Evolutionary conservation across 2,329 filamentous ascomycete genomes (phyloP).

Genomic region (Orbilia ellipsospora): DNA sequence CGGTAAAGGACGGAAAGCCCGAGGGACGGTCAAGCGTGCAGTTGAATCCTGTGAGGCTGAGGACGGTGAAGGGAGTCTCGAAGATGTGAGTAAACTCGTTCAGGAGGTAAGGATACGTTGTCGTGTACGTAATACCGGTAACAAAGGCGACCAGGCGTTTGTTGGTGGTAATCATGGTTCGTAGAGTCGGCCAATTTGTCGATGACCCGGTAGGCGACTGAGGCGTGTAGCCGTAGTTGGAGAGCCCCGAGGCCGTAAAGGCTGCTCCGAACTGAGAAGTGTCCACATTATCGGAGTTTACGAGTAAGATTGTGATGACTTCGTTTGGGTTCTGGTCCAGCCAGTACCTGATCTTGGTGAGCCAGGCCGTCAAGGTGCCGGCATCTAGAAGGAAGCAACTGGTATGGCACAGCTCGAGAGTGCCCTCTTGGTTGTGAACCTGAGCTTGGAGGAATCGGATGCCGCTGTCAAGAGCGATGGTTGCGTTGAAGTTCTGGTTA

Average conservation of each 20-base stretch:
- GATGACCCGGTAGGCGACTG: conserved; percentile 62
- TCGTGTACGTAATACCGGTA: conserved; percentile 66
- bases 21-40: conserved; percentile 77
- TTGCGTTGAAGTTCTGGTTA: conserved; percentile 80
- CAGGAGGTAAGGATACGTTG: conserved; percentile 70
- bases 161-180: conserved; percentile 72
- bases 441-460: conserved; percentile 78
- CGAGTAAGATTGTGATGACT: conserved; percentile 78
- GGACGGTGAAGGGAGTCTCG: conserved; percentile 77
- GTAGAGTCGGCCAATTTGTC: conserved; percentile 76
- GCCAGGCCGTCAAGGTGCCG: conserved; percentile 73
- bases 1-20: conserved; percentile 62
- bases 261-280: conserved; percentile 68
- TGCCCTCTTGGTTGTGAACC: conserved; percentile 72
- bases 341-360: conserved; percentile 74
- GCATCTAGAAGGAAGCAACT: conserved; percentile 75
- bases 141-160: conserved; percentile 77
- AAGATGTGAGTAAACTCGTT: conserved; percentile 75
- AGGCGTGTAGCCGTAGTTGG: conserved; percentile 71
- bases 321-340: conserved; percentile 77
- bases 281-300: conserved; percentile 73
- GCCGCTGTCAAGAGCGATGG: conserved; percentile 75
- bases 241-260: conserved; percentile 71
- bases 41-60: conserved; percentile 73
- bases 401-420: conserved; percentile 77